These are phyloP conservation scores for Venturia effusa DNA, from an alignment of 2,329 filamentous ascomycete species.

Conservation along the genomic window DNA sequence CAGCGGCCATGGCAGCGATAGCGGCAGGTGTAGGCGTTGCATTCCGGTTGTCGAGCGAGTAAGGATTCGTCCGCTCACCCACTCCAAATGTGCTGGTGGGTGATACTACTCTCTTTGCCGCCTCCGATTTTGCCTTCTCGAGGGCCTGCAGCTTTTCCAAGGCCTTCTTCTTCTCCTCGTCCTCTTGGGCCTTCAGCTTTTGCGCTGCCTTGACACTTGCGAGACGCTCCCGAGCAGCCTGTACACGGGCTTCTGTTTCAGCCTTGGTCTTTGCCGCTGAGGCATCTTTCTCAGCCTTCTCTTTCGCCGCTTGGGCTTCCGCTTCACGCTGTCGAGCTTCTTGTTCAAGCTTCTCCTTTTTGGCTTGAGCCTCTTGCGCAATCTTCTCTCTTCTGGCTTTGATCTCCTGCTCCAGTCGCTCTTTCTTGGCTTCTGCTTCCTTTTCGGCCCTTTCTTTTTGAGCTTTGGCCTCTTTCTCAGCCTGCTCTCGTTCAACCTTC, in stretches of 20 bases:
- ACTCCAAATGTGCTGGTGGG: constrained; percentile 30
- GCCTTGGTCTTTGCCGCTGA: constrained; percentile 4
- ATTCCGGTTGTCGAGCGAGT: constrained; percentile 50
- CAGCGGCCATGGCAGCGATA: constrained; percentile 20
- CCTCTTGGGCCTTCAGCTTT: constrained; percentile 10
- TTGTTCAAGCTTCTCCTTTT: constrained; percentile 9
- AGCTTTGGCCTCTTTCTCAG: not conserved
- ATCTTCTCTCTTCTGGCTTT: constrained; percentile 3
- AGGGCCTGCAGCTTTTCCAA: not conserved
- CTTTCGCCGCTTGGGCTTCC: constrained; percentile 8
- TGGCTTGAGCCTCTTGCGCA: constrained; percentile 9
- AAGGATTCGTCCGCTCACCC: constrained; percentile 60
- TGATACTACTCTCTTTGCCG: not conserved
- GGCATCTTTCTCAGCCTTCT: constrained; percentile 9
- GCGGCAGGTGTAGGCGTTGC: constrained; percentile 16
- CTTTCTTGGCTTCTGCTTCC: constrained; percentile 8
- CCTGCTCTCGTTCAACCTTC: constrained; percentile 12
- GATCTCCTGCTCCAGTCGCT: not conserved
- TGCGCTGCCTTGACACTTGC: constrained; percentile 7
- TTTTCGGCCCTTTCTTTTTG: constrained; percentile 4
- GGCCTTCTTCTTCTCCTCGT: constrained; percentile 3
- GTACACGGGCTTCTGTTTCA: not conserved
- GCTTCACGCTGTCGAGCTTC: constrained; percentile 9
- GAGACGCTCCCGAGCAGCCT: constrained; percentile 11
- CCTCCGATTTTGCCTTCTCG: constrained; percentile 5